Evolutionary conservation across 257 asterid genomes (phyloP), one percentile per base, ranked within the genome.

Genomic region (Gentiana macrophylla): DNA sequence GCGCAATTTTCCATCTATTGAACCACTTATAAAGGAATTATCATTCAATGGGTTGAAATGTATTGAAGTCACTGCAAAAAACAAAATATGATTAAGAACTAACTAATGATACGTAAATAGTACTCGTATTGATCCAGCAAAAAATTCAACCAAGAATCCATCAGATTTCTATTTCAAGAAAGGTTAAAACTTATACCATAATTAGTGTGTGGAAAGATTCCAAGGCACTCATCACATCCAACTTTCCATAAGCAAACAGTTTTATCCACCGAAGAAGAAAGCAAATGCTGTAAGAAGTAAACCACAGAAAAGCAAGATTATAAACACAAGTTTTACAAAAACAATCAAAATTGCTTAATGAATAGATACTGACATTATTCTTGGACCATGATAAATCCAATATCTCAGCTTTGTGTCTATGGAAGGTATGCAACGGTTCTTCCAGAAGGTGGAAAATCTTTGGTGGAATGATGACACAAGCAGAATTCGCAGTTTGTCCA

Each of bases 1-100:
- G 32, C 99, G 94, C 60, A 85, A 80, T 74, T 92, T 92, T 52
- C 99, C 97, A 54, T 92, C 99, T 58, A 92, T 81, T 33, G 99
- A 88, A 49, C 99, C 97, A 69, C 94, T 92, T 70, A 92, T 59
- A 79, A 92, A 92, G 74, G 68, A 79, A 67, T 86, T 86, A 65
- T 85, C 78, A 35, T 80, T 74, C 70, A 72, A 68, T 0, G 97
- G 97, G 65, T 83, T 81, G 70, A 88, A 88, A 56, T 86, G 94
- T 68, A 77, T 59, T 74, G 94, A 80, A 43, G 97, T 86, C 74
- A 89, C 97, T 89, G 88, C 84, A 79, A 56, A 62, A 15, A 69
- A 53, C 54, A 64, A 50, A 58, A 35, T 43, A 55, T 49, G 36
- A 48, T 56, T 43, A 52, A 59, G 51, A 49, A 35, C 8, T 41